Base-by-base conservation (phyloP, 805 yeast genomes). In the Candida michaelii region DNA sequence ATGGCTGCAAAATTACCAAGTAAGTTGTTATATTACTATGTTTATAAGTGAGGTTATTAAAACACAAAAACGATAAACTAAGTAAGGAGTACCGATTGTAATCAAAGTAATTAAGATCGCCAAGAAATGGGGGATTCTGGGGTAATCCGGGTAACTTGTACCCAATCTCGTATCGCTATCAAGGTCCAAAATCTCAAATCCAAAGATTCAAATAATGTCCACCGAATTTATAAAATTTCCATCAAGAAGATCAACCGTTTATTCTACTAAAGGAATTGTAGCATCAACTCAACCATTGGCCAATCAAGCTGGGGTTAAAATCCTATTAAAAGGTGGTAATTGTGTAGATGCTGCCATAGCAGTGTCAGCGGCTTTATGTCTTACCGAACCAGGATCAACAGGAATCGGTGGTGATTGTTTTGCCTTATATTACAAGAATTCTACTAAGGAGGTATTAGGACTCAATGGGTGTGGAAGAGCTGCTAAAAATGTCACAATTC, bases 271-370 rank as follows among this genome's bases (percentile, higher is more conserved):
- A 54, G 93, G 90, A 1, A 79, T 86, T 37, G 89, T 84, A 2
- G 75, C 87, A 1, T 80, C 89, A 1, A 70, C 90, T 0, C 93
- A 87, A 61, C 87, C 91, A 3, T 61, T 83, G 38, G 95, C 93
- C 25, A 79, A 80, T 40, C 79, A 85, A 1, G 91, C 89, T 0
- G 90, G 89, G 3, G 59, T 83, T 24, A 73, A 74, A 55, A 76
- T 85, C 27, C 70, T 86, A 21, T 80, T 76, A 17, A 65, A 67
- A 46, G 93, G 95, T 3, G 93, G 95, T 4, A 86, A 86, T 57
- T 77, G 82, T 47, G 80, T 80, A 12, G 85, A 80, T 52, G 85
- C 85, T 11, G 74, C 79, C 10, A 76, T 80, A 16, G 84, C 85
- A 0, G 75, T 76, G 2, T 68, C 80, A 4, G 82, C 83, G 3